phyloP scores from a whole-genome alignment of 2,329 filamentous ascomycete species.

The Calonectria honghensis region DNA sequence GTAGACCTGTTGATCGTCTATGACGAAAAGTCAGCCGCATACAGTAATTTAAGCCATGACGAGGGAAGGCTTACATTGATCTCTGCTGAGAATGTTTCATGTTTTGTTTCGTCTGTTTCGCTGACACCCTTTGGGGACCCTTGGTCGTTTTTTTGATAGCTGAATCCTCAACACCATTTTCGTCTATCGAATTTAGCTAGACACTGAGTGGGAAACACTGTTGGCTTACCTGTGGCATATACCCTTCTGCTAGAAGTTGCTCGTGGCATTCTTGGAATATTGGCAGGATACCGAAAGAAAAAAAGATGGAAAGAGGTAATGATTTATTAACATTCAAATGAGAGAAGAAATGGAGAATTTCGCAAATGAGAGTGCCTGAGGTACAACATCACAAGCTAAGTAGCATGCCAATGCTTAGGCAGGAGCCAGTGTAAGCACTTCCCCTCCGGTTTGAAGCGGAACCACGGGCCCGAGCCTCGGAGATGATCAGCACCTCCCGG shows the following conservation, averaged over 20 bases:
- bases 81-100: conserved; percentile 6
- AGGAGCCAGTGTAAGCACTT: conserved; percentile 25
- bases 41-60: background rate
- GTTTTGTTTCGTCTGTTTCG: conserved; percentile 17
- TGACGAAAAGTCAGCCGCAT: background rate
- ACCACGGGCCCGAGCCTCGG: background rate
- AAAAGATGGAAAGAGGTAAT: background rate
- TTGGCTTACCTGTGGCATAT: conserved; percentile 47
- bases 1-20: background rate
- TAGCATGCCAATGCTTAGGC: background rate
- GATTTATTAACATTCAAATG: background rate
- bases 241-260: conserved; percentile 54
- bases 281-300: background rate
- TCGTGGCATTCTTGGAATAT: conserved; percentile 51
- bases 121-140: conserved; percentile 38
- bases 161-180: conserved; percentile 35
- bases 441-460: conserved; percentile 36
- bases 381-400: background rate
- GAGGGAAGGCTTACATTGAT: conserved; percentile 6
- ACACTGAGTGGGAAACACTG: background rate
- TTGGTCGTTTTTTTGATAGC: conserved; percentile 43
- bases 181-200: conserved; percentile 43
- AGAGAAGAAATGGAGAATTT: background rate
- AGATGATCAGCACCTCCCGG: conserved; percentile 17
- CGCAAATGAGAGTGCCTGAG: conserved; percentile 9